Evolutionary conservation across 2,329 filamentous ascomycete genomes (phyloP).

Genomic region (Purpureocillium lavendulum): DNA sequence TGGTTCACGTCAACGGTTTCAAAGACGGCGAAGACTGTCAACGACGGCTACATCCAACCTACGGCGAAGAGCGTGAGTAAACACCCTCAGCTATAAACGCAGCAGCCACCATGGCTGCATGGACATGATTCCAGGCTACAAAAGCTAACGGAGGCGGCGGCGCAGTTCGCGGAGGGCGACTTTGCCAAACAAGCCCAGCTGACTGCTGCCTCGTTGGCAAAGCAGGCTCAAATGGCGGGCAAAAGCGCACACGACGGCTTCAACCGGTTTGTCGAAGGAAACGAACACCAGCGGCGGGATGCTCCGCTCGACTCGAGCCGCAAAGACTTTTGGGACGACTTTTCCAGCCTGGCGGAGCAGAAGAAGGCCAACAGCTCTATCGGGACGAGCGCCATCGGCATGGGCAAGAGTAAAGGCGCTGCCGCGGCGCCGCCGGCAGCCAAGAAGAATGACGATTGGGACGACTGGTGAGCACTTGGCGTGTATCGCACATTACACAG

Average conservation of each 20-base stretch:
- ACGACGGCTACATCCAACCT: constrained; percentile 86
- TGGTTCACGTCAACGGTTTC: constrained; percentile 86
- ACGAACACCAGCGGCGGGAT: constrained; percentile 29
- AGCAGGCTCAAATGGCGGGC: constrained; percentile 60
- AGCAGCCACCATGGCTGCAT: too few relatives aligned
- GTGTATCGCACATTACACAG: too few relatives aligned
- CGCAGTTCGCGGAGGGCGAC: constrained; percentile 70
- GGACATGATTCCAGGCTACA: too few relatives aligned
- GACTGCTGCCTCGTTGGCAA: constrained; percentile 57
- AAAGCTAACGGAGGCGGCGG: constrained; percentile 12
- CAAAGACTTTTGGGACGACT: constrained; percentile 88
- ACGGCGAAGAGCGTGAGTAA: constrained; percentile 50
- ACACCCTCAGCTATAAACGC: too few relatives aligned
- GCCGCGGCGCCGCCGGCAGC: constrained; percentile 26
- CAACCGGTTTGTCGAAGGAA: constrained; percentile 80
- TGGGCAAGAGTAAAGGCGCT: constrained; percentile 31
- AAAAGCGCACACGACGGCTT: constrained; percentile 72
- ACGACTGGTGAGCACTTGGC: constrained; percentile 44
- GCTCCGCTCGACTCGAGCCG: constrained; percentile 52
- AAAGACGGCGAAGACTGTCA: constrained; percentile 85
- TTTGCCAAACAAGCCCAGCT: constrained; percentile 59
- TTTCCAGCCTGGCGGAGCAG: constrained; percentile 61
- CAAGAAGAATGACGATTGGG: constrained; percentile 51
- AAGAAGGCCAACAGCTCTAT: constrained; percentile 40
- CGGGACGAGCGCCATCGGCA: constrained; percentile 52